phyloP scores from a whole-genome alignment of 176 grass and related monocot genomes.

The Melocanna baccifera region DNA sequence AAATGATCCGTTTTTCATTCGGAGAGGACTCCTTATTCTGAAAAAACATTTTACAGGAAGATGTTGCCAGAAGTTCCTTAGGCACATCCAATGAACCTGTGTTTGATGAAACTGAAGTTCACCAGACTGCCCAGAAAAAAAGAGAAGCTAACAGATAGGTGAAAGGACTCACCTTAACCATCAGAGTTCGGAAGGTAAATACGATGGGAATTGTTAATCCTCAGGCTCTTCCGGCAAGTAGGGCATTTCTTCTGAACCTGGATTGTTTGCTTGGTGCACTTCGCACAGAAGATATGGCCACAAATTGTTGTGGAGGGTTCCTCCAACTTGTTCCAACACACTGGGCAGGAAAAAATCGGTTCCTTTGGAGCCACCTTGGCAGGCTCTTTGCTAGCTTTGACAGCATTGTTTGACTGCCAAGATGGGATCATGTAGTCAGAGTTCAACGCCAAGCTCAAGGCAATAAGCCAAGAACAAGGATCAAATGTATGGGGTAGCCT shows the following conservation, averaged over 20 bases:
- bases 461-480: constrained; percentile 11
- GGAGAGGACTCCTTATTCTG: constrained; percentile 5
- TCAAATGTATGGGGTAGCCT: neutral
- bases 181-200: constrained; percentile 67
- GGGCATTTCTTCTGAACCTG: constrained; percentile 87
- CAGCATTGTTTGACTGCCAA: constrained; percentile 23
- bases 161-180: constrained; percentile 31
- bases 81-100: neutral
- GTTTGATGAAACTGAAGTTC: neutral
- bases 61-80: neutral
- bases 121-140: neutral
- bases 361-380: constrained; percentile 47
- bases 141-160: neutral
- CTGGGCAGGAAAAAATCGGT: constrained; percentile 66
- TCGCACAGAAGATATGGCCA: constrained; percentile 77
- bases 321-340: constrained; percentile 74
- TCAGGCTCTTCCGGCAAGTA: constrained; percentile 67
- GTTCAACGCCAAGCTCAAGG: neutral
- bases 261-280: constrained; percentile 78
- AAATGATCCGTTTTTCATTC: neutral
- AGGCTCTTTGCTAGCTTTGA: constrained; percentile 34
- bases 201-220: constrained; percentile 56
- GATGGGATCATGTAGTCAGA: neutral
- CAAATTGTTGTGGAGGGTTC: constrained; percentile 78
- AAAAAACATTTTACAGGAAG: neutral